These are phyloP conservation scores for Ricinus communis DNA, from an alignment of 345 rosid genomes.

Conservation along the genomic window DNA sequence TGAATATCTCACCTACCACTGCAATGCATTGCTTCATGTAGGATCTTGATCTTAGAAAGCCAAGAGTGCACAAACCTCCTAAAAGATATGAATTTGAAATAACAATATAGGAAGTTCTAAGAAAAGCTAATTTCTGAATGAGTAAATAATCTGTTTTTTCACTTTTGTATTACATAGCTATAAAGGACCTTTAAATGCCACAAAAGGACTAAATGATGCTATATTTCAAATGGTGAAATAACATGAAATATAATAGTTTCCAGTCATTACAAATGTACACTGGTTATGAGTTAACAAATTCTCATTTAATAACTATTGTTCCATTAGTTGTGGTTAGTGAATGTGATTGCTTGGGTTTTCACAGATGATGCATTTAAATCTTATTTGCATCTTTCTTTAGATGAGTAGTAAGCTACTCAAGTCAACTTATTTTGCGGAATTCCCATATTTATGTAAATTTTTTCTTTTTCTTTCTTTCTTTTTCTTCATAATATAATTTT, in stretches of 20 bases:
- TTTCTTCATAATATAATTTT: too few relatives aligned
- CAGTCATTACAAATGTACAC: neutral
- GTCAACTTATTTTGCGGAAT: too few relatives aligned
- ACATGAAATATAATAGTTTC: neutral
- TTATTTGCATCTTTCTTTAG: neutral
- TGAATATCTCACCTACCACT: neutral
- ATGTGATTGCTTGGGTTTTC: neutral
- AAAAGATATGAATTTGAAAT: conserved; percentile 40
- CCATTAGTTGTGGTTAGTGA: neutral
- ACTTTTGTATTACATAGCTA: too few relatives aligned
- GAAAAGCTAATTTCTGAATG: conserved; percentile 82
- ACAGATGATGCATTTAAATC: too few relatives aligned
- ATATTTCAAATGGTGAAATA: too few relatives aligned
- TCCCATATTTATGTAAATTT: too few relatives aligned
- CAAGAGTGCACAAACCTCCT: conserved; percentile 31
- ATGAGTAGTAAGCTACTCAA: too few relatives aligned
- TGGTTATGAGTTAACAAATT: neutral
- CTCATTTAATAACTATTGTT: neutral
- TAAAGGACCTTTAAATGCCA: too few relatives aligned
- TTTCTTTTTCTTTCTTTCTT: too few relatives aligned
- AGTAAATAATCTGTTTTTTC: conserved; percentile 1
- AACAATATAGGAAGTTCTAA: conserved; percentile 61
- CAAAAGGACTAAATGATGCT: too few relatives aligned
- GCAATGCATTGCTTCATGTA: conserved; percentile 21
- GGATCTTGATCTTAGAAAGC: conserved; percentile 62